A percentile compares a stretch with the other conserved stretches of the same genome.
phyloP scores from a whole-genome alignment of 495 filamentous ascomycete species.

The Penicillium macrosclerotiorum region DNA sequence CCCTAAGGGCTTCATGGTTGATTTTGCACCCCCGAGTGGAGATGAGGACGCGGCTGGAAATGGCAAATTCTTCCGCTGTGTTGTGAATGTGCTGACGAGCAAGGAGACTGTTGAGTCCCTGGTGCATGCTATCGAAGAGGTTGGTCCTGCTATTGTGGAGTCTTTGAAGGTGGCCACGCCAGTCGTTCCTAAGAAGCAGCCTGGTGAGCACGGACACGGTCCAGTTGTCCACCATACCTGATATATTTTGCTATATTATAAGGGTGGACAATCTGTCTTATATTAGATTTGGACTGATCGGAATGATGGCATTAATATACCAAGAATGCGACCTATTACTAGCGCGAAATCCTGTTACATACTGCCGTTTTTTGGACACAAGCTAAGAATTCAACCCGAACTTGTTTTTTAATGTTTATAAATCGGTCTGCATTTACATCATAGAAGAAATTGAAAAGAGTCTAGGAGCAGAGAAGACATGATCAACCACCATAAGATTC shows the following conservation, averaged over 20 bases:
- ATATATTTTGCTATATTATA: not conserved
- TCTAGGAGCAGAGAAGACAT: too few relatives aligned
- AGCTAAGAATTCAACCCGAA: too few relatives aligned
- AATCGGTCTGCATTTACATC: too few relatives aligned
- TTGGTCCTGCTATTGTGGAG: constrained; percentile 51
- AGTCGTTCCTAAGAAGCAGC: constrained; percentile 17
- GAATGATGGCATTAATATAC: too few relatives aligned
- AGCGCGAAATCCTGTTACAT: too few relatives aligned
- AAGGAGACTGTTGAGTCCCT: constrained; percentile 74
- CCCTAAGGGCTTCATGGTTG: constrained; percentile 82
- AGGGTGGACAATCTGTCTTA: too few relatives aligned
- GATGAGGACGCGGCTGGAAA: constrained; percentile 51
- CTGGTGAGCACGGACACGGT: constrained; percentile 34
- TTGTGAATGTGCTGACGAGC: constrained; percentile 75
- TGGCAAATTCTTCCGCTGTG: constrained; percentile 85
- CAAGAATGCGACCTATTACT: too few relatives aligned
- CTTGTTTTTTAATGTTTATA: too few relatives aligned
- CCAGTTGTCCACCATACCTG: constrained; percentile 33
- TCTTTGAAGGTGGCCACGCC: constrained; percentile 23
- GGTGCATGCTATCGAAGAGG: constrained; percentile 67
- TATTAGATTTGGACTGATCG: too few relatives aligned
- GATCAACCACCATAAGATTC: too few relatives aligned
- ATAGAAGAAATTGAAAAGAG: too few relatives aligned
- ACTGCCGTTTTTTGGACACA: too few relatives aligned
- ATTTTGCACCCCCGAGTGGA: constrained; percentile 72